Percentiles rank a stretch among this genome's conserved stretches.
Conservation (phyloP, 306 rosid species). For the Adenanthera pavonina region DNA sequence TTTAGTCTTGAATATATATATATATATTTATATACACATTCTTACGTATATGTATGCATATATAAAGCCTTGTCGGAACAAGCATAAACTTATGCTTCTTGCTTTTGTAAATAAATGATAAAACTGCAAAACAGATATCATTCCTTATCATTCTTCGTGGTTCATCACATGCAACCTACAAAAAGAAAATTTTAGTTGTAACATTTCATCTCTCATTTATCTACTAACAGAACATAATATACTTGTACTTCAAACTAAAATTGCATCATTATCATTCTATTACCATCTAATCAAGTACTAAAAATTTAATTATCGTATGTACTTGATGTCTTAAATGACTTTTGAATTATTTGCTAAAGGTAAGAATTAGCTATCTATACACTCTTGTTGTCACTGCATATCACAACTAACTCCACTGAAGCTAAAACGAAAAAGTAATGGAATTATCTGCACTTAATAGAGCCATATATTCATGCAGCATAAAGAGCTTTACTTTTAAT, state of each 20-base stretch:
- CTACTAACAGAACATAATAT: background rate
- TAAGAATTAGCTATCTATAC: background rate
- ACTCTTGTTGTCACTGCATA: background rate
- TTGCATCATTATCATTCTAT: background rate
- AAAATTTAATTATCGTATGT: background rate
- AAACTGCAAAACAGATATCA: too few species aligned
- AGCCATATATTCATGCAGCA: background rate
- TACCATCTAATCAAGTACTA: background rate
- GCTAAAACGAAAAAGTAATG: background rate
- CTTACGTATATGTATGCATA: too few species aligned
- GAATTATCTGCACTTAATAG: background rate
- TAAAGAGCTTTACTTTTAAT: background rate
- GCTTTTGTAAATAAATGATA: too few species aligned
- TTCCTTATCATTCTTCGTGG: background rate
- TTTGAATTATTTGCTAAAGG: background rate
- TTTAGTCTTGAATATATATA: too few species aligned
- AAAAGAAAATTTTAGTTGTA: background rate
- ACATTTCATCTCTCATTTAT: background rate
- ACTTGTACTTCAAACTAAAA: background rate
- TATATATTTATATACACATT: too few species aligned
- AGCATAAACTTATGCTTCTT: too few species aligned
- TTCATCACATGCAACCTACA: conserved; percentile 9
- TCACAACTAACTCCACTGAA: background rate
- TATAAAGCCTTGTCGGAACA: too few species aligned
- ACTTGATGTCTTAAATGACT: background rate